Base-by-base conservation (phyloP, 352 stramenopile species). In the Phytophthora aleatoria region DNA sequence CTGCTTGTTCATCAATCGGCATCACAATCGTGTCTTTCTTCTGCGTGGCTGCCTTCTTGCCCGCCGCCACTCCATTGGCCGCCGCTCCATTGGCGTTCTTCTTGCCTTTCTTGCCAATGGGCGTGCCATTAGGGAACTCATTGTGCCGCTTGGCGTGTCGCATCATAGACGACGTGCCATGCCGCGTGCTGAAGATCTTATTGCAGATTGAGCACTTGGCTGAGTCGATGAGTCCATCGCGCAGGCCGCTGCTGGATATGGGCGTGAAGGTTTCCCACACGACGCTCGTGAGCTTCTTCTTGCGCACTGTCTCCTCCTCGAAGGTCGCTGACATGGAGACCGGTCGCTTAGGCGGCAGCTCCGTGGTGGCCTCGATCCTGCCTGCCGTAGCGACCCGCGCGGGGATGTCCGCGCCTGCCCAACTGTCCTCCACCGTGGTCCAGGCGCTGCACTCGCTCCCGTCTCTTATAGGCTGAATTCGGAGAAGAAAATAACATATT, bases 121-220 rank as follows among this genome's bases (percentile, higher is more conserved):
- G 55, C 10, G 71, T 64, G 12, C 79, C 81, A 57, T 87, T 90
- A 16, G 84, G 77, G 36, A 83, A 83, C 51, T 92, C 84, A 47
- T 57, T 89, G 57, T 92, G 84, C 36, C 84, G 75, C 74, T 90
- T 92, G 31, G 84, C 84, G 53, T 92, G 84, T 27, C 84, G 84
- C 84, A 92, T 92, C 84, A 92, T 92, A 10, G 76, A 89, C 47
- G 84, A 92, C 50, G 84, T 92, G 51, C 84, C 84, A 55, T 92
- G 84, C n/a, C 84, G 71, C 54, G 84, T 91, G 27, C 81, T 91
- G 60, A 92, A 92, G 28, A 91, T 70, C 59, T 92, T 92, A 61
- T 71, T 79, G 71, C 84, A 92, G 5, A 90, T 67, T 2, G 71
- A 85, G 69, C 84, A 92, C 63, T 91, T 90, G 48, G 84, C 84